Conservation (phyloP, 305 asterid species). For the Lippia alba region DNA sequence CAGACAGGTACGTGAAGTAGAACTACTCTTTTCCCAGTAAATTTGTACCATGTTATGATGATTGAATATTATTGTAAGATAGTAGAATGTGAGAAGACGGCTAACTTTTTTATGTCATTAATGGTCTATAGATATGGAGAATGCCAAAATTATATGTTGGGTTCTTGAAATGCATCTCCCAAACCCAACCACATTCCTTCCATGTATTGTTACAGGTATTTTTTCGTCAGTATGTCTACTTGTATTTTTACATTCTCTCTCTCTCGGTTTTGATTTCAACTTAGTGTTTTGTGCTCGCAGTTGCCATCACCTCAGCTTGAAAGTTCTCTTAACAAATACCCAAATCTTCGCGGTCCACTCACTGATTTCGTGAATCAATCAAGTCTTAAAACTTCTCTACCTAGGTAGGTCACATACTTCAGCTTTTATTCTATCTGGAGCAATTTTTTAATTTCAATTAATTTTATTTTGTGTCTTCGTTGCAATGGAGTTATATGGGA, state of each 20-base stretch:
- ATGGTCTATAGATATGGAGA: conserved; percentile 81
- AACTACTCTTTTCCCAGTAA: conserved; percentile 14
- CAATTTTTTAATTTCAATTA: neutral
- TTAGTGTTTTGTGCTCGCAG: conserved; percentile 57
- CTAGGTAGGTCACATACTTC: conserved; percentile 62
- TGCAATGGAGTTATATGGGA: neutral
- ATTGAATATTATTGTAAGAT: conserved; percentile 14
- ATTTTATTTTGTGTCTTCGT: neutral
- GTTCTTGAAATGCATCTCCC: conserved; percentile 90
- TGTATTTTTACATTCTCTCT: conserved; percentile 16
- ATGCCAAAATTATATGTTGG: conserved; percentile 97
- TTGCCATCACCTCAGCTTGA: conserved; percentile 93
- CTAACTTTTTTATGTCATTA: conserved; percentile 27
- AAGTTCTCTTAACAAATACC: conserved; percentile 82
- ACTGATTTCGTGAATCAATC: conserved; percentile 69
- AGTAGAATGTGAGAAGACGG: neutral
- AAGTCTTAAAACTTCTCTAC: conserved; percentile 56
- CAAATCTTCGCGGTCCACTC: conserved; percentile 81
- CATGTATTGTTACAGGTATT: conserved; percentile 84
- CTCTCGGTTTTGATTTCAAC: conserved; percentile 23
- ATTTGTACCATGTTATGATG: conserved; percentile 13
- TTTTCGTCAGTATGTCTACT: conserved; percentile 24
- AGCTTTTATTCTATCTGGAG: neutral
- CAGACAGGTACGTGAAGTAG: conserved; percentile 69
- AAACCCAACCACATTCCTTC: conserved; percentile 95